Conservation (phyloP, 805 yeast species). For the Monosporozyma aerobia region DNA sequence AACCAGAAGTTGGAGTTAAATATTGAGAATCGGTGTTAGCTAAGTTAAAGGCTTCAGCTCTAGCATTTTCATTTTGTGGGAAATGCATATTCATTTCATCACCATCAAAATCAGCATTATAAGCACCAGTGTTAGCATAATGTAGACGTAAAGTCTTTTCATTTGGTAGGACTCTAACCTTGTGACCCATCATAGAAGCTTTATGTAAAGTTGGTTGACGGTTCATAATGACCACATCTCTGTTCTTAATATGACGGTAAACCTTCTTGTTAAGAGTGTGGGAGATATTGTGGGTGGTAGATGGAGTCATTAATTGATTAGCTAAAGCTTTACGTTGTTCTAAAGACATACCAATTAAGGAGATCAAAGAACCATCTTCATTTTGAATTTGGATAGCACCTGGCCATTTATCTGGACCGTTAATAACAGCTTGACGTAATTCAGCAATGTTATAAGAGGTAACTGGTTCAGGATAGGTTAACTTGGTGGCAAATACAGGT, state of each 20-base stretch:
- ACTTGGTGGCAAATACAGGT: constrained; percentile 91
- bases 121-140: constrained; percentile 98
- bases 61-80: constrained; percentile 95
- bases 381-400: constrained; percentile 95
- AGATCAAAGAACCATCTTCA: constrained; percentile 81
- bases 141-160: constrained; percentile 94
- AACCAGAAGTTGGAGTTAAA: constrained; percentile 95
- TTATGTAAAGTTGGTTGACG: constrained; percentile 98
- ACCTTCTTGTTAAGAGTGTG: constrained; percentile 82
- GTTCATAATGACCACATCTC: constrained; percentile 95
- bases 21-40: constrained; percentile 98
- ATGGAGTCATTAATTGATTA: constrained; percentile 86
- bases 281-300: constrained; percentile 42
- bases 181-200: constrained; percentile 99
- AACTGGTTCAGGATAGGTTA: constrained; percentile 97
- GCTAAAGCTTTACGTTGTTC: constrained; percentile 96
- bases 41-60: constrained; percentile 88
- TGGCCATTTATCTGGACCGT: constrained; percentile 98
- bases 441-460: constrained; percentile 85
- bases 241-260: constrained; percentile 84
- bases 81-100: constrained; percentile 99
- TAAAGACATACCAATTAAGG: constrained; percentile 76
- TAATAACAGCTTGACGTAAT: constrained; percentile 86
- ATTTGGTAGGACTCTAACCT: constrained; percentile 91
- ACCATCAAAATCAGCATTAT: constrained; percentile 98